A percentile compares a stretch with the other conserved stretches of the same genome.
These are phyloP conservation scores for Primulina tabacum DNA, from an alignment of 257 asterid genomes.

Conservation along the genomic window DNA sequence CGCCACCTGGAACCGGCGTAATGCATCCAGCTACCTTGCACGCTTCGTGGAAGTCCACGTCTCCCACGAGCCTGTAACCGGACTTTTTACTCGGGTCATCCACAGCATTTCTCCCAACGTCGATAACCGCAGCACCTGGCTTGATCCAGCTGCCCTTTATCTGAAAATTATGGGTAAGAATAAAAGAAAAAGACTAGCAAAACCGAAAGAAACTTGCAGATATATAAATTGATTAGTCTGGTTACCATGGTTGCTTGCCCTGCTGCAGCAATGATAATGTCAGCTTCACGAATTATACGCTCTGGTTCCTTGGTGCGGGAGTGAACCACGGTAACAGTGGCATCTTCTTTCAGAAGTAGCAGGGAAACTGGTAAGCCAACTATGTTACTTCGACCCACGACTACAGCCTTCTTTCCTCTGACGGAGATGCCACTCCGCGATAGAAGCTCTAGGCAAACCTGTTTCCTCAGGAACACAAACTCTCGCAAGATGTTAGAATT, in stretches of 20 bases:
- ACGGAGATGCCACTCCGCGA: conserved; percentile 61
- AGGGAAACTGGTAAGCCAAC: conserved; percentile 88
- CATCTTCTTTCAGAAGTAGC: conserved; percentile 88
- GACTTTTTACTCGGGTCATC: conserved; percentile 76
- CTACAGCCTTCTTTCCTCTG: conserved; percentile 86
- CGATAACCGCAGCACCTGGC: conserved; percentile 98
- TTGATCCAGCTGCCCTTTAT: conserved; percentile 96
- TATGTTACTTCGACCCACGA: conserved; percentile 95
- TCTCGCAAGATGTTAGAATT: neutral
- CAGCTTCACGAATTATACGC: conserved; percentile 72
- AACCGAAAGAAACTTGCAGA: too few species aligned
- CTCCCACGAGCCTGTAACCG: conserved; percentile 94
- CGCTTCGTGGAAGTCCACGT: conserved; percentile 80
- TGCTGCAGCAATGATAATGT: conserved; percentile 91
- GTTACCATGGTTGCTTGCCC: conserved; percentile 88
- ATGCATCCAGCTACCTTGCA: conserved; percentile 78
- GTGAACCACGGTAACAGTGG: conserved; percentile 84
- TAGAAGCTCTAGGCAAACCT: conserved; percentile 94
- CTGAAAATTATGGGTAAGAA: conserved; percentile 31
- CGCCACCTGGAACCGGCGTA: conserved; percentile 98
- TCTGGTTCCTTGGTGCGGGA: conserved; percentile 82
- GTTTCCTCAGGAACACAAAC: neutral
- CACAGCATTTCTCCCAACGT: conserved; percentile 86
- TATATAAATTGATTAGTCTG: too few species aligned
- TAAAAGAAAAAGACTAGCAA: too few species aligned